These are phyloP conservation scores for Ophiosphaerella narmari DNA, from an alignment of 2,329 filamentous ascomycete species.

Conservation along the genomic window DNA sequence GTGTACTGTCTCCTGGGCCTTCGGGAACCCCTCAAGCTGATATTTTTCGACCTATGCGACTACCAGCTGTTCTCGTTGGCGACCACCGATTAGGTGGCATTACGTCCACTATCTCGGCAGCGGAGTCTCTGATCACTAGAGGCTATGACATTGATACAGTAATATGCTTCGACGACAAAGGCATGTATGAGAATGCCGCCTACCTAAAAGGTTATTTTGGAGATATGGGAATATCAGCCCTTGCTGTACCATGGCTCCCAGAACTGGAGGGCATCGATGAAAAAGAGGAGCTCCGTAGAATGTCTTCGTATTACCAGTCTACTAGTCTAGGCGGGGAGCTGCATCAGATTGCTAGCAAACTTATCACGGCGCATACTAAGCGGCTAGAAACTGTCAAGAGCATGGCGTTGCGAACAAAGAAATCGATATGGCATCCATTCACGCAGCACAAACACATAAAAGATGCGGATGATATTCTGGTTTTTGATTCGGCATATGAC, in stretches of 20 bases:
- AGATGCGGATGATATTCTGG: constrained; percentile 65
- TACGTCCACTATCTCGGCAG: constrained; percentile 77
- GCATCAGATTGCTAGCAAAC: constrained; percentile 53
- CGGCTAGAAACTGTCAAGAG: constrained; percentile 64
- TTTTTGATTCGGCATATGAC: constrained; percentile 79
- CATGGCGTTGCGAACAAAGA: constrained; percentile 63
- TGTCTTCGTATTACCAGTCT: constrained; percentile 67
- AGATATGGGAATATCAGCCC: constrained; percentile 60
- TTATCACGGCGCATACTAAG: constrained; percentile 59
- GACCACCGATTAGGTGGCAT: constrained; percentile 80
- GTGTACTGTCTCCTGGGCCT: constrained; percentile 78
- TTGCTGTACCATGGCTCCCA: constrained; percentile 65
- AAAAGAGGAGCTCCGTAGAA: constrained; percentile 58
- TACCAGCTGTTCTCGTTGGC: constrained; percentile 74
- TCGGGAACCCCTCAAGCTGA: constrained; percentile 79
- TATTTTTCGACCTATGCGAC: constrained; percentile 73
- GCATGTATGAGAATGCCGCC: constrained; percentile 67
- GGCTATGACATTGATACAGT: constrained; percentile 77
- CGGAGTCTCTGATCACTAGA: constrained; percentile 75
- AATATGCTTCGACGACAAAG: constrained; percentile 67
- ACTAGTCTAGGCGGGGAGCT: constrained; percentile 48
- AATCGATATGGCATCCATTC: constrained; percentile 81
- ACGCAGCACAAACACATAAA: constrained; percentile 74
- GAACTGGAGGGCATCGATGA: constrained; percentile 31
- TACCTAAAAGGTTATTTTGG: constrained; percentile 72